Evolutionary conservation across 1,139 yeast species (phyloP), one percentile per base, ranked within the genome.

Genomic region (Zygoascus hellenicus): DNA sequence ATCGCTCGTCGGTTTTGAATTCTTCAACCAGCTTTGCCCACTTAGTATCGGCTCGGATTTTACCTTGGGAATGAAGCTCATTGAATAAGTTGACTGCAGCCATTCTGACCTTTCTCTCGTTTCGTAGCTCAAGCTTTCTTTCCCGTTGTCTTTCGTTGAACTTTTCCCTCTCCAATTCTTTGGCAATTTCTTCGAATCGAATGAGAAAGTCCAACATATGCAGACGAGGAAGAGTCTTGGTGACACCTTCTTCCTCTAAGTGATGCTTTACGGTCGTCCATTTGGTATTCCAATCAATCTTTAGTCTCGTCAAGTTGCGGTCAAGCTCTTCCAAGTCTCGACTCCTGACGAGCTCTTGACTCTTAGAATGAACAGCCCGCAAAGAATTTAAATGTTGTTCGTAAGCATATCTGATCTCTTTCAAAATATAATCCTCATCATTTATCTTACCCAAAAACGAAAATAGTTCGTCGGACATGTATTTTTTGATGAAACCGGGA

Each of bases 101-200:
- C 47, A 75, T 80, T 38, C 97, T 69, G 1, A 87, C 83, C 34
- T 70, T 74, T 45, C 95, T 68, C 59, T 88, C 96, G 1, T 66
- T 53, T 41, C 81, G 69, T 40, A 54, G 51, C 19, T 51, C 54
- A 47, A 71, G 72, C 53, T 78, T 80, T 43, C 58, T 55, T 44
- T 65, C 66, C 34, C 69, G 68, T 16, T 71, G 64, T 1, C 56
- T 55, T n/a, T 64, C 57, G 5, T 51, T 60, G 9, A 78, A 65
- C 11, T 71, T 61, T 1, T 58, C 54, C 15, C 68, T 64, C 48
- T 81, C 66, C 14, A 69, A 58, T 33, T 75, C 71, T 45, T 69
- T 71, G 15, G 85, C 65, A 45, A 75, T 74, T 2, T 66, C 66
- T 42, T 74, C 76, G 57, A 77, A 86, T 2, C 77, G 64, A 5